Percentiles rank a stretch among this genome's conserved stretches.
phyloP scores from a whole-genome alignment of 2,329 filamentous ascomycete genomes.

The Botrytis squamosa region DNA sequence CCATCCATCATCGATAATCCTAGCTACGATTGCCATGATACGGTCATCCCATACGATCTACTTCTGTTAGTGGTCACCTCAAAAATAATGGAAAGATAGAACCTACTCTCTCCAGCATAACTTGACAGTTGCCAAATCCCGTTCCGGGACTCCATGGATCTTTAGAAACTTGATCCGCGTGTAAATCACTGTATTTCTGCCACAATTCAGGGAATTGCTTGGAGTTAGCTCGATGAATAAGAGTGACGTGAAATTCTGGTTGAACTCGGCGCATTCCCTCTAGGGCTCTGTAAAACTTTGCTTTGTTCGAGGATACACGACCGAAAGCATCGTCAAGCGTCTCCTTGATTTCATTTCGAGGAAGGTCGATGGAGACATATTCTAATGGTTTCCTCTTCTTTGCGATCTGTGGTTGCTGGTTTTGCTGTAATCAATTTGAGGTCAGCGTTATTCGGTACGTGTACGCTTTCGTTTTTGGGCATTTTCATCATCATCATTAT shows the following conservation, averaged over 20 bases:
- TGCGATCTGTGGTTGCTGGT: slow-evolving; percentile 37
- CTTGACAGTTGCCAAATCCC: slow-evolving; percentile 61
- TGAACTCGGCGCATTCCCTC: slow-evolving; percentile 74
- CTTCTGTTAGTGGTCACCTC: background rate
- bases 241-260: slow-evolving; percentile 85
- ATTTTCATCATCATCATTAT: background rate
- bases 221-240: slow-evolving; percentile 74
- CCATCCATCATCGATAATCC: slow-evolving; percentile 64
- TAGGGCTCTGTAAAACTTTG: slow-evolving; percentile 74
- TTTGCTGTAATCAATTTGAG: slow-evolving; percentile 16
- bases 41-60: slow-evolving; percentile 78
- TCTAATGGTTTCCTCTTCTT: slow-evolving; percentile 57
- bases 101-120: slow-evolving; percentile 60
- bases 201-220: slow-evolving; percentile 67
- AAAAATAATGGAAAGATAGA: background rate
- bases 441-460: slow-evolving; percentile 5
- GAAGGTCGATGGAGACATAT: slow-evolving; percentile 62
- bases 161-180: slow-evolving; percentile 42
- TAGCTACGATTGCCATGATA: slow-evolving; percentile 88
- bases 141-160: slow-evolving; percentile 36
- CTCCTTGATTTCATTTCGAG: slow-evolving; percentile 49
- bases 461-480: background rate
- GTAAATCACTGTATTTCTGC: slow-evolving; percentile 66
- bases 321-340: slow-evolving; percentile 71
- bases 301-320: slow-evolving; percentile 48